These are phyloP conservation scores for Poa annua DNA, from an alignment of 176 grass and related monocot species.

Conservation along the genomic window DNA sequence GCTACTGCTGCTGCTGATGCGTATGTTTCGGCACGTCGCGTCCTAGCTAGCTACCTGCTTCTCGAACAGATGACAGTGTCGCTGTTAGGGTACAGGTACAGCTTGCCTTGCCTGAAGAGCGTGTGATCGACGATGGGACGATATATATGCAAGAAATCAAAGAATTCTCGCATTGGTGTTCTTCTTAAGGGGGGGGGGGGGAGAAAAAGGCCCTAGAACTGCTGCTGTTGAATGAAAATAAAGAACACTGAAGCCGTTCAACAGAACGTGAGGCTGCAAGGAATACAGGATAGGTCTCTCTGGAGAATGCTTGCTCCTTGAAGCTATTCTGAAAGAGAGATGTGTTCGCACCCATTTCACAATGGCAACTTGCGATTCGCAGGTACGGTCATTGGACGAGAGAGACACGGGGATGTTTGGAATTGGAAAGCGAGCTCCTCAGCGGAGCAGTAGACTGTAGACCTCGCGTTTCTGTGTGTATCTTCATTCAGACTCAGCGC, in stretches of 20 bases:
- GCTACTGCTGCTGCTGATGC: neutral
- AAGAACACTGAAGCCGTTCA: neutral
- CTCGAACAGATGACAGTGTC: neutral
- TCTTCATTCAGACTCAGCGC: neutral
- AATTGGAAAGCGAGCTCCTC: neutral
- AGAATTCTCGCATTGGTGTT: neutral
- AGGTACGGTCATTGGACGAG: neutral
- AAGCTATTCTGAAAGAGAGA: neutral
- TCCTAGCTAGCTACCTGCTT: slow-evolving; percentile 9
- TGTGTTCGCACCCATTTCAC: neutral
- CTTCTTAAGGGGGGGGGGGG: neutral
- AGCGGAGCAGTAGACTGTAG: too few species aligned
- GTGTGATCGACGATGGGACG: neutral
- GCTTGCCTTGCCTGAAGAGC: neutral
- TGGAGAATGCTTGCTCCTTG: neutral
- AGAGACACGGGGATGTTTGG: slow-evolving; percentile 11
- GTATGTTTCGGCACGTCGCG: slow-evolving; percentile 36
- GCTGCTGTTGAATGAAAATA: neutral
- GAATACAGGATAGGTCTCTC: neutral
- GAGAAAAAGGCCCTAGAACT: neutral
- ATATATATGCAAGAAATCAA: neutral
- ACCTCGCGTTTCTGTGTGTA: too few species aligned
- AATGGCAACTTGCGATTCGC: neutral
- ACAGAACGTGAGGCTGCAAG: neutral
- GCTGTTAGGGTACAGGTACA: slow-evolving; percentile 42